A percentile compares a stretch with the other conserved stretches of the same genome.
Evolutionary conservation across 2,329 filamentous ascomycete species (phyloP).

Genomic region (Penicillium rolfsii): DNA sequence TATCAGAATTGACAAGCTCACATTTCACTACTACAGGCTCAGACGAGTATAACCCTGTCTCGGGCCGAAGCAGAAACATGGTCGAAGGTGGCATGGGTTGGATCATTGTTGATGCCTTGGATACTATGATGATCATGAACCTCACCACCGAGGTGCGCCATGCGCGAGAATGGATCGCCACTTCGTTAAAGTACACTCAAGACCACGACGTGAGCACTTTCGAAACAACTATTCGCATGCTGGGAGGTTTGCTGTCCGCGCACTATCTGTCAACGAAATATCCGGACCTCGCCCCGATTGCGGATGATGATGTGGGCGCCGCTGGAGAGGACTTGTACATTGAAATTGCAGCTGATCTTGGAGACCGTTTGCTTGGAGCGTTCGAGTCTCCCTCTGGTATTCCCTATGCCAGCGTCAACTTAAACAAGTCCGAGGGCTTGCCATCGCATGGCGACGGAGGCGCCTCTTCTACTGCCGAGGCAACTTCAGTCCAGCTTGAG

Average conservation of each 20-base stretch:
- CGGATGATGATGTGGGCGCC: conserved; percentile 70
- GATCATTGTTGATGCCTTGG: conserved; percentile 96
- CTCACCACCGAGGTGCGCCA: conserved; percentile 81
- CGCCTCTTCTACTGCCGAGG: conserved; percentile 91
- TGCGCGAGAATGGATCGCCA: conserved; percentile 86
- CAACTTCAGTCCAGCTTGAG: conserved; percentile 88
- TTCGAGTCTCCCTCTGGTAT: conserved; percentile 87
- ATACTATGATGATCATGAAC: conserved; percentile 99
- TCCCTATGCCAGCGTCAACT: conserved; percentile 86
- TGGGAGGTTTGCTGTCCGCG: conserved; percentile 87
- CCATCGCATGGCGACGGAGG: conserved; percentile 82
- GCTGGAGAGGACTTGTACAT: conserved; percentile 89
- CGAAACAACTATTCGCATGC: conserved; percentile 96
- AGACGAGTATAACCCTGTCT: conserved; percentile 84
- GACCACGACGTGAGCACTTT: conserved; percentile 97
- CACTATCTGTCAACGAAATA: conserved; percentile 90
- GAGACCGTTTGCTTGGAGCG: conserved; percentile 81
- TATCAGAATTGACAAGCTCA: conserved; percentile 28
- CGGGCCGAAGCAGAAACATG: conserved; percentile 82
- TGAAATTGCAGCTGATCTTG: conserved; percentile 92
- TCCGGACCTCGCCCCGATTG: conserved; percentile 74
- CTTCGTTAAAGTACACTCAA: conserved; percentile 81
- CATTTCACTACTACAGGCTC: conserved; percentile 27
- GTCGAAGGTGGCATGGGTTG: conserved; percentile 86
- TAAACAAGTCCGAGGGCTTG: conserved; percentile 75